Evolutionary conservation across 306 rosid species (phyloP), one percentile per base, ranked within the genome.

Genomic region (Malus orientalis): DNA sequence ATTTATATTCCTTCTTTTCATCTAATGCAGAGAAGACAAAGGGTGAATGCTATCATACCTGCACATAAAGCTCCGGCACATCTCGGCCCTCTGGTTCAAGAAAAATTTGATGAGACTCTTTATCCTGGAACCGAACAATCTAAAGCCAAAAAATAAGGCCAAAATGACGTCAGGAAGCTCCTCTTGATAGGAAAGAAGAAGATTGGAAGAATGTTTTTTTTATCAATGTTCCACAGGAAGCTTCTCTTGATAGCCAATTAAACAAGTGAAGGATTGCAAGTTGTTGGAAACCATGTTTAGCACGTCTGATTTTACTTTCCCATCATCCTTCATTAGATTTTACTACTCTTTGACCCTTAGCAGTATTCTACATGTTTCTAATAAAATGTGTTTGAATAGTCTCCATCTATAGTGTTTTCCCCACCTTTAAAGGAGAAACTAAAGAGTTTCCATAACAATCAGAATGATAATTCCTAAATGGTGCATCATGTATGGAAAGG

Each of bases 1-100:
- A 62, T 40, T 55, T 69, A 44, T 40, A 38, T 55, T 47, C 51
- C 25, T 70, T 55, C 25, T 16, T 66, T 75, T 53, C 79, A 76
- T 27, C 15, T 51, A 42, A 29, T 15, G 22, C 11, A 81, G 25
- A 10, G 53, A 53, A 59, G 11, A 11, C 49, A 20, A 67, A 69
- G 76, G 53, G 66, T 25, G 57, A 74, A 14, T 51, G 75, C n/a
- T 61, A 76, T 40, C 45, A 76, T 79, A 94, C 98, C 90, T 94
- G 98, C 78, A 94, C 98, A 81, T 94, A 94, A 64, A 94, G 93
- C 87, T 94, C 98, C 38, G 96, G 97, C 82, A 94, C 96, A 80
- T 78, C 75, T 40, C 98, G 89, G 70, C 97, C 98, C 90, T 94
- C 98, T 7, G 98, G 98, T 84, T 94, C 98, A 88, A 94, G 98